phyloP scores from a whole-genome alignment of 1,284 basidiomycete genomes.

The Melampsora abietis-canadensis region DNA sequence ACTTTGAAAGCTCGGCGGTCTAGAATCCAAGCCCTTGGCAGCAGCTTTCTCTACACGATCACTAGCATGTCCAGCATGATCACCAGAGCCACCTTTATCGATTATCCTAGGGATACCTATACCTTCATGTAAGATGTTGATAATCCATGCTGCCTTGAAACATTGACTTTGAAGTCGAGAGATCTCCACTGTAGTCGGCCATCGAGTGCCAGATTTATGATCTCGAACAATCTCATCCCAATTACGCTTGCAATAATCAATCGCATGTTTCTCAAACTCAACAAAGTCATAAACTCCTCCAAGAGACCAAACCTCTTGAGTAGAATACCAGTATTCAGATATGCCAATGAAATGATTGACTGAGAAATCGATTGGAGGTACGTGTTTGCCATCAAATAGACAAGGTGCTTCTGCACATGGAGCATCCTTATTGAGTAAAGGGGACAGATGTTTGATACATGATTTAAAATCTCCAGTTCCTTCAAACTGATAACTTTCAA shows the following conservation, averaged over 20 bases:
- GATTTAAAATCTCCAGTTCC: constrained; percentile 87
- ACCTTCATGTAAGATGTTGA: constrained; percentile 92
- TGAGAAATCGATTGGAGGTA: constrained; percentile 59
- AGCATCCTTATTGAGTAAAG: constrained; percentile 78
- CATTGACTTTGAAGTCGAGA: constrained; percentile 91
- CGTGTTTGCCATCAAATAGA: constrained; percentile 94
- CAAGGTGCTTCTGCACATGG: constrained; percentile 82
- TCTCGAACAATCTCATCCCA: constrained; percentile 73
- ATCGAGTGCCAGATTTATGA: constrained; percentile 61
- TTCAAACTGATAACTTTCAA: constrained; percentile 62
- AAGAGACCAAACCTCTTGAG: constrained; percentile 74
- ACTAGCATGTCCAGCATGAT: constrained; percentile 59
- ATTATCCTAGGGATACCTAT: constrained; percentile 87
- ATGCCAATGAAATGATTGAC: constrained; percentile 75
- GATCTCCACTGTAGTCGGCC: constrained; percentile 62
- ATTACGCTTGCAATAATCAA: constrained; percentile 73
- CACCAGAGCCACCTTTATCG: constrained; percentile 68
- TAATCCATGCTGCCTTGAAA: constrained; percentile 98
- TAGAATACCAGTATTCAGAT: constrained; percentile 99
- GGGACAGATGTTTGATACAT: constrained; percentile 71
- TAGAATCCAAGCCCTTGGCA: constrained; percentile 54
- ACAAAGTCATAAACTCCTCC: constrained; percentile 94
- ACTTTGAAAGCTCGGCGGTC: constrained; percentile 74
- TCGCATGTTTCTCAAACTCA: constrained; percentile 88
- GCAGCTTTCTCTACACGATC: constrained; percentile 66